Evolutionary conservation across 495 filamentous ascomycete species (phyloP), one percentile per base, ranked within the genome.

Genomic region (Penicillium macrosclerotiorum): DNA sequence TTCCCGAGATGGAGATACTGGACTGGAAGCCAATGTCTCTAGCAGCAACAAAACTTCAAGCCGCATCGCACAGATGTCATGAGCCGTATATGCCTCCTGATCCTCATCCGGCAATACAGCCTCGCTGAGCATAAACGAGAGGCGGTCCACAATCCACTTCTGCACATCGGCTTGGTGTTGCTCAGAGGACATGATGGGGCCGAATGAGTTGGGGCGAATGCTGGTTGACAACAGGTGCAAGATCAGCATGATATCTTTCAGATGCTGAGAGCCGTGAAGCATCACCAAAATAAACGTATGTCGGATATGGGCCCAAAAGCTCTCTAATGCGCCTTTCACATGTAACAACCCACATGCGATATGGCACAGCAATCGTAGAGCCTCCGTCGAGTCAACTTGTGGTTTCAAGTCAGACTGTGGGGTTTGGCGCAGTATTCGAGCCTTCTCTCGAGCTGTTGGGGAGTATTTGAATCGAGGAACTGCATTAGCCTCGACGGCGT

Each of bases 271-370:
- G 26, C 69, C 63, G 40, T 78, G 77, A 16, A 88, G 65, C 68
- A 85, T 79, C 59, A 85, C 74, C 13, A 87, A 56, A 13, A 82
- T 71, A 59, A 86, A 86, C 16, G 82, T 79, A 39, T 77, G 75
- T 12, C 80, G 73, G 32, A 86, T 75, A 19, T 63, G 52, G 35
- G 67, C 67, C 85, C 85, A 89, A 54, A 88, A 82, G 16, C 52
- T 54, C 6, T 71, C 61, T 5, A 78, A 59, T 4, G 68, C 68
- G 14, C 60, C 58, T 9, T 68, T 54, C 12, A 65, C 49, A 42
- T 71, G 68, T 22, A 72, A 39, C 55, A 78, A 70, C 27, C 68
- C 71, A 13, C 72, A 64, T n/a, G 79, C 78, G 23, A 86, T 71
- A 16, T 73, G 60, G 39, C 82, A 73, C 3, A 89, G 67, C 20